A percentile compares a stretch with the other conserved stretches of the same genome.
Evolutionary conservation across 331 rosid genomes (phyloP).

Genomic region (Telfairia occidentalis): DNA sequence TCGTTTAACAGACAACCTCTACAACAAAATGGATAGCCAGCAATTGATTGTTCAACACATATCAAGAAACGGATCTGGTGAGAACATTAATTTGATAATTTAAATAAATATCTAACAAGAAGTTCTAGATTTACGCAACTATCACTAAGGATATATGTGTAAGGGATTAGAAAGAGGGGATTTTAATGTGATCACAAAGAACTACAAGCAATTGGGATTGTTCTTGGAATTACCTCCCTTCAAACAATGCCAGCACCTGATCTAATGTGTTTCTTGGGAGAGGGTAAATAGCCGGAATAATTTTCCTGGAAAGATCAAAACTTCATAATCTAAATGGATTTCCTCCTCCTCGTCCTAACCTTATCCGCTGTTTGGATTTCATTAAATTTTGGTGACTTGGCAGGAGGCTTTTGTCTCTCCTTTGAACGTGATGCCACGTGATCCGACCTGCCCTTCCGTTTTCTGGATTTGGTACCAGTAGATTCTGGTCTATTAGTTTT

Average conservation of each 20-base stretch:
- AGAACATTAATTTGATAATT: not conserved
- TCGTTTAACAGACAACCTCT: not conserved
- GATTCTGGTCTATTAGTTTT: constrained; percentile 27
- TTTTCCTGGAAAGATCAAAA: constrained; percentile 8
- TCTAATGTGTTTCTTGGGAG: constrained; percentile 20
- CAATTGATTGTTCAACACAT: constrained; percentile 1
- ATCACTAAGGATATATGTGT: not conserved
- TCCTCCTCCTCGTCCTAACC: constrained; percentile 36
- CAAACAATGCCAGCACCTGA: constrained; percentile 13
- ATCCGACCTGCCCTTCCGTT: constrained; percentile 51
- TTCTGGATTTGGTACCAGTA: constrained; percentile 29
- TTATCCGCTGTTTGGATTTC: constrained; percentile 23
- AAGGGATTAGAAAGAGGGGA: not conserved
- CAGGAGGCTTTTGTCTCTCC: constrained; percentile 17
- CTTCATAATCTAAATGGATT: constrained; percentile 22
- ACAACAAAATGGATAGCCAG: not conserved
- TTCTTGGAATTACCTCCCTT: constrained; percentile 14
- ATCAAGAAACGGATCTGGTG: not conserved
- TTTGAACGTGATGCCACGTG: constrained; percentile 20
- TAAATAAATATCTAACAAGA: constrained; percentile 9
- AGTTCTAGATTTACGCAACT: not conserved
- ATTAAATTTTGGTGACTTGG: constrained; percentile 16
- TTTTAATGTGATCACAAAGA: not conserved
- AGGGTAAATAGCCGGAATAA: constrained; percentile 1
- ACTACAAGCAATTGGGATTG: not conserved